These are phyloP conservation scores for Tetraselmis striata DNA, from an alignment of 139 green algal species.

Conservation along the genomic window DNA sequence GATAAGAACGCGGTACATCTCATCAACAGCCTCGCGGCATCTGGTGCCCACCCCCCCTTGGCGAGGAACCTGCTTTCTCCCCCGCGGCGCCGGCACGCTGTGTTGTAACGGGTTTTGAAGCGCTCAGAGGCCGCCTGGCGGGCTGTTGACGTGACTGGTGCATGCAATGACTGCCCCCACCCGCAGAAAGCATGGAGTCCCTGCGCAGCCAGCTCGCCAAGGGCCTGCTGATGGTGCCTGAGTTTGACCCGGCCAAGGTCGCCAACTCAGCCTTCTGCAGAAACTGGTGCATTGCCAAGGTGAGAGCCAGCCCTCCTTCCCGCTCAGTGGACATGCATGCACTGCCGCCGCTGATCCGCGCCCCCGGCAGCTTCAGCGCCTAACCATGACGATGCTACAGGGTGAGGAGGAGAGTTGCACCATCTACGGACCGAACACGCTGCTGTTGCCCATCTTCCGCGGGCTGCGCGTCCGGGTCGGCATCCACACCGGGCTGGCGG, in stretches of 20 bases:
- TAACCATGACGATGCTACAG: too few species aligned
- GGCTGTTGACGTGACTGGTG: too few species aligned
- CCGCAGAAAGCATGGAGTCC: not conserved
- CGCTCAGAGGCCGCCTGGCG: too few species aligned
- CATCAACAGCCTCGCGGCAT: not conserved
- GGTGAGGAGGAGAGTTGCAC: not conserved
- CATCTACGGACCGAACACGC: not conserved
- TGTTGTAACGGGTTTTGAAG: too few species aligned
- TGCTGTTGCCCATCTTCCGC: not conserved
- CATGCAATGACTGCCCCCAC: too few species aligned
- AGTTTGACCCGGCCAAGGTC: not conserved
- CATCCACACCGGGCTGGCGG: slow-evolving; percentile 3
- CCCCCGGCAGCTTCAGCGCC: too few species aligned
- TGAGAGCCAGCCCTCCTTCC: too few species aligned
- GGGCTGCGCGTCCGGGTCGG: slow-evolving; percentile 5
- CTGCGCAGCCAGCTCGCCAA: not conserved
- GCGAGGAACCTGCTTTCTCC: too few species aligned
- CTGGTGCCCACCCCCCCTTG: too few species aligned
- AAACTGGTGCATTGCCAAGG: not conserved
- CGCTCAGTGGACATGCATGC: too few species aligned
- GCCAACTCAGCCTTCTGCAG: not conserved
- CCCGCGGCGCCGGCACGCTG: too few species aligned
- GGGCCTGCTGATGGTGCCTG: not conserved
- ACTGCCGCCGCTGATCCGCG: too few species aligned
- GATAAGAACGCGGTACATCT: not conserved